Evolutionary conservation across 2,329 filamentous ascomycete species (phyloP), one percentile per base, ranked within the genome.

Genomic region (Exophiala lecanii-corni): DNA sequence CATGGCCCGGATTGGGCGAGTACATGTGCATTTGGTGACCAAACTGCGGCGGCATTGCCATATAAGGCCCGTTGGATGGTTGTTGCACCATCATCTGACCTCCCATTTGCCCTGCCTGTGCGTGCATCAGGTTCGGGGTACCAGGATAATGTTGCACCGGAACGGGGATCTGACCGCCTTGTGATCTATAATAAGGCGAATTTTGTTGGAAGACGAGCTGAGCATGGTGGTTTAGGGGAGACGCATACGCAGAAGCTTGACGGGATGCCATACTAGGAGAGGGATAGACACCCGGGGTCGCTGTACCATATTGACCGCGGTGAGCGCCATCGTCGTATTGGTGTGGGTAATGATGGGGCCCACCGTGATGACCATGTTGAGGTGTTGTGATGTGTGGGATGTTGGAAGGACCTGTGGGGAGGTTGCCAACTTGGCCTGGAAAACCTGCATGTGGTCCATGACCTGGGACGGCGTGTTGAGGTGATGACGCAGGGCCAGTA

Each of bases 41-140:
- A 51, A 74, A 79, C 9, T 80, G 79, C 55, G 84, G 82, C n/a
- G 82, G 83, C 28, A 81, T 78, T 21, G 74, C 72, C 67, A 92
- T 84, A 58, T 84, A 94, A 2, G 75, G 74, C 10, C 71, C 84
- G 68, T 65, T 82, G 59, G 78, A 79, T 12, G 76, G 76, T 48
- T 81, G 78, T 51, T 86, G 86, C 55, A 89, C 83, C 84, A 96
- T 94, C 79, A 95, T 87, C 0, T 81, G 82, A 9, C 73, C 76
- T 9, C 76, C 80, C 81, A 92, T 89, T 41, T 78, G 78, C 15
- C 78, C 76, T 32, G 76, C 76, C 56, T 86, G 85, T 39, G 80
- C 80, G 25, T 77, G 78, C 59, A 85, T 79, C 57, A 86, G 91
- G 56, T 88, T 84, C 18, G 78, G 73, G 32, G 74, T 84, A 55